Base-by-base conservation (phyloP, 2,329 filamentous ascomycete genomes). In the Fusarium torreyae region DNA sequence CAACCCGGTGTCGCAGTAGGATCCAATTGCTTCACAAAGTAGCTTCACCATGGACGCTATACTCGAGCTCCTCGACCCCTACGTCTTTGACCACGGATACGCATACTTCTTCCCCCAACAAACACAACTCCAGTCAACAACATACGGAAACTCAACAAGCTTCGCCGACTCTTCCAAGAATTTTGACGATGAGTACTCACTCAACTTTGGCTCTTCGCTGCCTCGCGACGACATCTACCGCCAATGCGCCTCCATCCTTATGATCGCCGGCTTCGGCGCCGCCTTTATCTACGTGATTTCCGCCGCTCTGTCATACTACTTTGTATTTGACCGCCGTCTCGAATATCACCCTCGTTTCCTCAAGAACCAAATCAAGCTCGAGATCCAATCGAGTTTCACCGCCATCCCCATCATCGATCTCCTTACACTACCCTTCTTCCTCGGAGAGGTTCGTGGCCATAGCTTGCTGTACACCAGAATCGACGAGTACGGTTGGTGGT, bases 221-320 rank as follows among this genome's bases (percentile, higher is more conserved):
- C 64, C 78, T 6, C 81, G 81, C 69, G 81, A 83, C 75, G 77
- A 81, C 73, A 77, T 83, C 55, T 71, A 76, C 39, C 81, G 81
- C 53, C 81, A 83, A 57, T 66, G 70, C 70, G 71, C 76, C 51
- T 82, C 81, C 1, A 76, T 83, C 50, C 70, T 82, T 13, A 51
- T 80, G 66, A 68, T 82, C 53, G 81, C 80, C 22, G 77, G 80
- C 65, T 54, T 81, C 33, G 81, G 80, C 57, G 80, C 80, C 55
- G 75, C 78, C 15, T 42, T 66, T 39, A 71, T 78, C 33, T 94
- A 94, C 83, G 92, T 91, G 76, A 70, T 90, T 69, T 92, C 88
- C 77, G 89, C 91, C 24, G 85, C 88, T 38, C 81, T 93, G 15
- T 94, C 91, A 34, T 94, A 94, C 81, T 80, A 90, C 79, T 88